Evolutionary conservation across 805 yeast genomes (phyloP).

Genomic region (Suhomyces kilbournensis): DNA sequence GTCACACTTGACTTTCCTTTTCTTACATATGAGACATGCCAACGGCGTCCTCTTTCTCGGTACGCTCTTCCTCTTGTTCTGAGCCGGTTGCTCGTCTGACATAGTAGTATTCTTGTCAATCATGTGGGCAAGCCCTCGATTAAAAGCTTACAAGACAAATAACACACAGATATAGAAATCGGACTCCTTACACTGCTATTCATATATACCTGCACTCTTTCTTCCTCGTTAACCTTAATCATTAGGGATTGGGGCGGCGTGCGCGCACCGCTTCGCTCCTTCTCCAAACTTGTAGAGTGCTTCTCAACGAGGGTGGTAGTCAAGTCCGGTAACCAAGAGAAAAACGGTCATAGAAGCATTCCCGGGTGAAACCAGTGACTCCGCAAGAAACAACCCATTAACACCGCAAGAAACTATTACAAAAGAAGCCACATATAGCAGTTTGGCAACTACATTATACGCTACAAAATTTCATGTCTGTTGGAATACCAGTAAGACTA

Average conservation of each 20-base stretch:
- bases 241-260: background rate
- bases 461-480: conserved; percentile 40
- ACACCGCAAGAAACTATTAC: background rate
- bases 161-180: background rate
- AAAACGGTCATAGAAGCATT: background rate
- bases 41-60: conserved; percentile 42
- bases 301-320: background rate
- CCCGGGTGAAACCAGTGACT: background rate
- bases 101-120: background rate
- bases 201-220: background rate
- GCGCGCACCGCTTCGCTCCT: background rate
- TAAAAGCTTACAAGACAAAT: background rate
- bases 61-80: conserved; percentile 29
- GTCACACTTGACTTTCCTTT: conserved; percentile 44
- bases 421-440: background rate
- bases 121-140: background rate
- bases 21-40: conserved; percentile 39
- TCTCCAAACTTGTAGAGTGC: background rate
- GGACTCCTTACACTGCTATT: background rate
- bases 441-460: background rate
- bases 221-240: background rate
- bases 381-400: background rate
- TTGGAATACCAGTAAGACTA: conserved; percentile 81
- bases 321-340: conserved; percentile 2
- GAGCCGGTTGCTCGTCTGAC: background rate